Evolutionary conservation across 352 stramenopile species (phyloP), one percentile per base, ranked within the genome.

Genomic region (Globisporangium alternatum): DNA sequence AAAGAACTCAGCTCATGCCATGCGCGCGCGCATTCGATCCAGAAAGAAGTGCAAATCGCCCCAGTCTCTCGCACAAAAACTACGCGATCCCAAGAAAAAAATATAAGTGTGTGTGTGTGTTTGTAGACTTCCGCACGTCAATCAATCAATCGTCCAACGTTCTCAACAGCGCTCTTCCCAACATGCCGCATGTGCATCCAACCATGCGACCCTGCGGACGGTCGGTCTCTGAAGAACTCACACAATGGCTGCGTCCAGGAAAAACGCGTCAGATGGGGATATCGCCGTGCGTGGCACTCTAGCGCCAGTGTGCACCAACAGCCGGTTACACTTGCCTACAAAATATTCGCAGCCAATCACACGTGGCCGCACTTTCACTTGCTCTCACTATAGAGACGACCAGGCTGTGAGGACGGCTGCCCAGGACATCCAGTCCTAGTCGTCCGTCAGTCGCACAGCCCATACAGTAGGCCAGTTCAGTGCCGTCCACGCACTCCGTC

Each of bases 371-470:
- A n/a, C 15, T 44, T 44, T 39, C 49, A 47, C 53, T 60, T 60
- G 33, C 8, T 60, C 48, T 60, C 53, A 60, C 13, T 60, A 60
- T 60, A 5, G 17, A 58, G 52, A 19, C 31, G 21, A 47, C 33
- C 53, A 60, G 53, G n/a, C 2, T 9, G 33, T n/a, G 53, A 60
- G 37, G 21, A 58, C 53, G 53, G n/a, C 33, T n/a, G 35, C 10
- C 12, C 48, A 35, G 17, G 7, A 39, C 33, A 39, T 25, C 43
- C 43, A 48, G 43, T 39, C 33, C 33, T 8, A 37, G 33, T 37
- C 33, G 33, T 37, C 33, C 33, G 33, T 39, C 33, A 39, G 33
- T 39, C 33, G 33, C 33, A 39, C 33, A 39, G 33, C 21, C 21
- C 25, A 37, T 44, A 58, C 31, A 58, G 52, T 58, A 45, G 33